Percentiles rank a stretch among this genome's conserved stretches.
Evolutionary conservation across 768 basidiomycete genomes (phyloP).

Genomic region (Suillus subluteus): DNA sequence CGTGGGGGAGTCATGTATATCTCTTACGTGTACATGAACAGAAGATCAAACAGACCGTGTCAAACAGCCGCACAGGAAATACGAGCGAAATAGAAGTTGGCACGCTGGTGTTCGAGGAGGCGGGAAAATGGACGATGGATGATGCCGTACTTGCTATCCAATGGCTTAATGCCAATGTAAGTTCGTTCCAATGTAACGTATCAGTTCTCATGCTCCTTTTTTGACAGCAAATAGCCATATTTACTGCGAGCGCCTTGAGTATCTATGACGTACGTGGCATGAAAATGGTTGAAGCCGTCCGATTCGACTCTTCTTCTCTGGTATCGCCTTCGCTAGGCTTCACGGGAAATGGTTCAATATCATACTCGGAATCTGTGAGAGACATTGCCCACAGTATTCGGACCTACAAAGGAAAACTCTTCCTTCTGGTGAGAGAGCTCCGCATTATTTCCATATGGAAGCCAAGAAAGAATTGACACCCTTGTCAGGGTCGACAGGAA

Average conservation of each 20-base stretch:
- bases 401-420: constrained; percentile 89
- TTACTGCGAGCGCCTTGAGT: constrained; percentile 60
- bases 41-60: constrained; percentile 50
- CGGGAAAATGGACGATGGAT: constrained; percentile 60
- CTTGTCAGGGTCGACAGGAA: constrained; percentile 61
- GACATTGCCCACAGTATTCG: constrained; percentile 73
- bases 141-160: constrained; percentile 73
- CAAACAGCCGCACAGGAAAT: constrained; percentile 64
- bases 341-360: constrained; percentile 48
- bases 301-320: constrained; percentile 59
- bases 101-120: constrained; percentile 63
- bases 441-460: neutral
- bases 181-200: constrained; percentile 42
- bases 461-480: neutral
- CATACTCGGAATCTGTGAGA: constrained; percentile 52
- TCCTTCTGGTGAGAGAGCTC: constrained; percentile 75
- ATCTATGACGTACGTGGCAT: constrained; percentile 68
- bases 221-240: constrained; percentile 66
- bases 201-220: constrained; percentile 12
- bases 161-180: constrained; percentile 88
- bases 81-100: constrained; percentile 62
- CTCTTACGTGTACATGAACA: constrained; percentile 70
- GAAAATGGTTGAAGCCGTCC: constrained; percentile 63
- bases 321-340: constrained; percentile 55
- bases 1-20: constrained; percentile 76